phyloP scores from a whole-genome alignment of 2,329 filamentous ascomycete genomes.

The Penicillium decumbens region DNA sequence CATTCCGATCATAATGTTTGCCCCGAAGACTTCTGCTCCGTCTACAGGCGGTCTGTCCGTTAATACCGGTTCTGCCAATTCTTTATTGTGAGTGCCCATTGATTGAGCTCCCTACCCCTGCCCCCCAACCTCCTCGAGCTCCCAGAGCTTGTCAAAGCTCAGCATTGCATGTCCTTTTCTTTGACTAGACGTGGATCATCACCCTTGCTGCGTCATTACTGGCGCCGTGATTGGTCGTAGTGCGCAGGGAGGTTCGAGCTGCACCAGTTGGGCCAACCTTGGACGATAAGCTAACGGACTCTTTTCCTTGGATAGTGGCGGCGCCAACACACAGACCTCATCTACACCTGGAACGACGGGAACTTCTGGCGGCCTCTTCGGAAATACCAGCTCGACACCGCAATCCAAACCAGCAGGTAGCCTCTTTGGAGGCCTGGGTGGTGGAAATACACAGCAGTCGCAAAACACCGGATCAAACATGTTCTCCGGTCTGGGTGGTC shows the following conservation, averaged over 20 bases:
- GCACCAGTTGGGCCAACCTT: background rate
- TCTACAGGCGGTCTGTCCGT: constrained; percentile 45
- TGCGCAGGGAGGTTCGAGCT: background rate
- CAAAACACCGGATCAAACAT: constrained; percentile 30
- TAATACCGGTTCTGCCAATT: constrained; percentile 50
- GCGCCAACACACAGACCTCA: constrained; percentile 26
- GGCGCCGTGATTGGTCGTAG: background rate
- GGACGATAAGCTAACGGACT: constrained; percentile 15
- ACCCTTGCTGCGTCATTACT: background rate
- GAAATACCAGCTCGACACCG: constrained; percentile 24
- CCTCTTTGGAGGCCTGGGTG: constrained; percentile 29
- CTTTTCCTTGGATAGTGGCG: constrained; percentile 22
- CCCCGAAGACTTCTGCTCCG: constrained; percentile 33
- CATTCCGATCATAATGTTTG: constrained; percentile 31
- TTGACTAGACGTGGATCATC: background rate
- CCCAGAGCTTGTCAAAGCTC: background rate
- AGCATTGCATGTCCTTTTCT: background rate
- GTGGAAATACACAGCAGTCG: constrained; percentile 26
- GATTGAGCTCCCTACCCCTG: background rate
- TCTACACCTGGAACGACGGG: constrained; percentile 26
- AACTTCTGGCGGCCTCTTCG: constrained; percentile 31
- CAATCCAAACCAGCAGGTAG: constrained; percentile 32
- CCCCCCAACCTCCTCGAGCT: background rate
- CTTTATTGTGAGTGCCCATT: constrained; percentile 43
- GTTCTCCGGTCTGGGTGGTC: constrained; percentile 24